Conservation (phyloP, 2,329 filamentous ascomycete genomes). For the Ophiosphaerella herpotricha region DNA sequence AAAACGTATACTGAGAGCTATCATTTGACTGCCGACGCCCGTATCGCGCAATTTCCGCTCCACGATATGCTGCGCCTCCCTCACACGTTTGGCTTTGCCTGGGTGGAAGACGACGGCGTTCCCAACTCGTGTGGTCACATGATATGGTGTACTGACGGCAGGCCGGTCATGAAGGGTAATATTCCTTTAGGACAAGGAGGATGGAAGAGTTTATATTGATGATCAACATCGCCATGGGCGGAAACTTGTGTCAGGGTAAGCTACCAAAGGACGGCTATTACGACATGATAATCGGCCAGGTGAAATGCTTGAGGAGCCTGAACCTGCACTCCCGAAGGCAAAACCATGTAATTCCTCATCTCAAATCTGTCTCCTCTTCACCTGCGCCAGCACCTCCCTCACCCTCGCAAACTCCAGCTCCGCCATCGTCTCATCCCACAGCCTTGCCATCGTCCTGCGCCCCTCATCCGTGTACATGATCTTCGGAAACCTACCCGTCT, state of each 20-base stretch:
- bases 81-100: conserved; percentile 61
- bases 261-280: conserved; percentile 59
- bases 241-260: conserved; percentile 61
- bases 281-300: conserved; percentile 59
- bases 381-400: neutral
- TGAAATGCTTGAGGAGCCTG: conserved; percentile 61
- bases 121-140: conserved; percentile 53
- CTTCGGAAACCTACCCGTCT: no score
- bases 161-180: conserved; percentile 60
- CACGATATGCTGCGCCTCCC: conserved; percentile 53
- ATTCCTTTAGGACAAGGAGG: conserved; percentile 58
- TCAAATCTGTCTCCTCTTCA: no score
- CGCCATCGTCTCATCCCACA: conserved; percentile 10
- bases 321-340: conserved; percentile 42
- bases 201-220: conserved; percentile 63
- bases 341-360: conserved; percentile 5
- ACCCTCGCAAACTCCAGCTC: conserved; percentile 10
- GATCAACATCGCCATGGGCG: conserved; percentile 66
- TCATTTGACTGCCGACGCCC: conserved; percentile 54
- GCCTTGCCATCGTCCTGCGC: neutral
- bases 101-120: conserved; percentile 55
- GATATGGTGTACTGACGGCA: conserved; percentile 65
- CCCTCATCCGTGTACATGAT: conserved; percentile 9
- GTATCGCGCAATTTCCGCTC: conserved; percentile 59
- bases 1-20: conserved; percentile 59